phyloP scores from a whole-genome alignment of 169 alveolate genomes.

The Plasmodium adleri region DNA sequence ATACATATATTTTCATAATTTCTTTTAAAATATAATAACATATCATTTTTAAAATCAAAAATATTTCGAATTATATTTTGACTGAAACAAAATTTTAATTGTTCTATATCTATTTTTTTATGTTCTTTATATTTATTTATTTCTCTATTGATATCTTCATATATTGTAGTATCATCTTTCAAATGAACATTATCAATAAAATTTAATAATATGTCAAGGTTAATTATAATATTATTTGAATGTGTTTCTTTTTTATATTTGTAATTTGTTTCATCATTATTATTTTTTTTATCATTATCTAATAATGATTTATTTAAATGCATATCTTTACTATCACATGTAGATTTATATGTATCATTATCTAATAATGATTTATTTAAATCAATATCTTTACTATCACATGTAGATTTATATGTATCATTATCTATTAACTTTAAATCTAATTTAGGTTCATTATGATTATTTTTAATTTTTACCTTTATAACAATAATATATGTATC shows the following conservation, averaged over 20 bases:
- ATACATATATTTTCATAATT: slow-evolving; percentile 42
- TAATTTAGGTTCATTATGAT: too few relatives aligned
- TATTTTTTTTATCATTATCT: neutral
- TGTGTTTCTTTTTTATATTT: neutral
- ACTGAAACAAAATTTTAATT: neutral
- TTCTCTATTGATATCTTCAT: slow-evolving; percentile 55
- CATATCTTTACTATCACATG: too few relatives aligned
- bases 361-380: too few relatives aligned
- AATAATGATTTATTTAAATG: too few relatives aligned
- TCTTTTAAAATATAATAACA: slow-evolving; percentile 14
- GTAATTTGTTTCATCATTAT: neutral
- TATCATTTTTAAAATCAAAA: slow-evolving; percentile 37
- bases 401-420: too few relatives aligned
- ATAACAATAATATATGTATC: slow-evolving; percentile 25
- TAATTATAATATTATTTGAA: neutral
- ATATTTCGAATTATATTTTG: slow-evolving; percentile 19
- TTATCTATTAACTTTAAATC: too few relatives aligned
- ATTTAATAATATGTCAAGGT: slow-evolving; percentile 11
- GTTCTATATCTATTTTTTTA: slow-evolving; percentile 46
- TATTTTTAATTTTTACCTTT: slow-evolving; percentile 11
- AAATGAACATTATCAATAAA: slow-evolving; percentile 37
- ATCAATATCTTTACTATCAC: too few relatives aligned
- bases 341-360: too few relatives aligned
- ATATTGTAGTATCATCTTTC: slow-evolving; percentile 24
- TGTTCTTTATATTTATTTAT: slow-evolving; percentile 25